Conservation (phyloP, 2,329 filamentous ascomycete genomes). For the Blumeria graminis region DNA sequence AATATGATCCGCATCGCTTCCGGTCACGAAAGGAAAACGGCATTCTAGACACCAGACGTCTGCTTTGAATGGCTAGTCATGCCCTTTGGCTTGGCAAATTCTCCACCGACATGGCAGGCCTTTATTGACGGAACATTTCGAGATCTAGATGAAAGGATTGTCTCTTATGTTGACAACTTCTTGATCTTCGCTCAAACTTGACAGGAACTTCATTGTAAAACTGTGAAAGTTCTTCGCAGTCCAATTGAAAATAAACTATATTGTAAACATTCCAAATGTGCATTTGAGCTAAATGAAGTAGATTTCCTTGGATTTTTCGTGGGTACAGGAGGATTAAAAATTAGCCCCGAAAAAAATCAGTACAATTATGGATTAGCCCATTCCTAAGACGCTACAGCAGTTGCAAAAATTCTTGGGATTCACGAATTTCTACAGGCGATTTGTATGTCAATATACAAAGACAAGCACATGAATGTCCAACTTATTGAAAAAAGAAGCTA, state of each 20-base stretch:
- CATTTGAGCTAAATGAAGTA: background rate
- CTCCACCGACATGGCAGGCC: background rate
- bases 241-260: background rate
- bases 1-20: background rate
- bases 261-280: conserved; percentile 1
- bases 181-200: background rate
- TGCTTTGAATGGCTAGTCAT: background rate
- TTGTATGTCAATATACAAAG: background rate
- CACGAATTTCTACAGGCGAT: conserved; percentile 1
- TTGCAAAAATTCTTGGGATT: background rate
- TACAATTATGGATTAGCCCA: background rate
- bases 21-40: background rate
- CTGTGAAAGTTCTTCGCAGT: background rate
- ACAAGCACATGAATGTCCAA: background rate
- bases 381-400: background rate
- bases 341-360: background rate
- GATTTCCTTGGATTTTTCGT: background rate
- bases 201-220: background rate
- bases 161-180: background rate
- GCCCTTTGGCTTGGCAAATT: no score
- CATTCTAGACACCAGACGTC: background rate
- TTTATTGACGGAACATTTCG: background rate
- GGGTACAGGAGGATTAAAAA: background rate
- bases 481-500: background rate
- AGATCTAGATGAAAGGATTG: background rate